Evolutionary conservation across 108 stramenopile species (phyloP).

Genomic region (Cyclotella cryptica): DNA sequence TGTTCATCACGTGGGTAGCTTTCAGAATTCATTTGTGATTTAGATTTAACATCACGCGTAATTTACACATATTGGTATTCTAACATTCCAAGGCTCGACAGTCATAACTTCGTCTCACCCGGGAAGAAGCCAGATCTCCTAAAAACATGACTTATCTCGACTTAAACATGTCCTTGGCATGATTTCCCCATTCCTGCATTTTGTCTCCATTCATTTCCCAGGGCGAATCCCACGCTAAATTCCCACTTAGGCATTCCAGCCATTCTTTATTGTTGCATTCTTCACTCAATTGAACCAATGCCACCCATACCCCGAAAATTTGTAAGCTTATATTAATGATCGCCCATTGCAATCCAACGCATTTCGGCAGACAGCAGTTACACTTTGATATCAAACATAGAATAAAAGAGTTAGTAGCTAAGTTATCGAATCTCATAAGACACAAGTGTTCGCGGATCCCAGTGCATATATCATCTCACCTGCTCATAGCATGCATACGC

Average conservation of each 20-base stretch:
- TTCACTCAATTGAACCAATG: conserved; percentile 55
- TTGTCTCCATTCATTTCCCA: neutral
- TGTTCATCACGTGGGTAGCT: too few species aligned
- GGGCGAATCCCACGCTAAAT: conserved; percentile 3
- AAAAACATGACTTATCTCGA: neutral
- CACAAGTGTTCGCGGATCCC: neutral
- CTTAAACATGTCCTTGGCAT: conserved; percentile 9
- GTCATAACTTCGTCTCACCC: too few species aligned
- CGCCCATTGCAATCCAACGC: conserved; percentile 57
- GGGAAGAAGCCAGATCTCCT: too few species aligned
- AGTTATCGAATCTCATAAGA: too few species aligned
- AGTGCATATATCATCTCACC: neutral
- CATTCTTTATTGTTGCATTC: conserved; percentile 74
- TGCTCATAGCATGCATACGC: conserved; percentile 54
- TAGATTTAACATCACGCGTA: too few species aligned
- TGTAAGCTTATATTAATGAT: conserved; percentile 38
- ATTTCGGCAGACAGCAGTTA: conserved; percentile 52
- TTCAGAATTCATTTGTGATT: too few species aligned
- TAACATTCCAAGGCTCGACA: too few species aligned
- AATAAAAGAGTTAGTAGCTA: neutral
- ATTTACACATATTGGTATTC: too few species aligned
- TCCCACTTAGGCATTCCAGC: conserved; percentile 64
- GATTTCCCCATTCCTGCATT: conserved; percentile 3
- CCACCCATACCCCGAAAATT: conserved; percentile 51
- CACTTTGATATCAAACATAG: neutral